Conservation (phyloP, 345 rosid genomes). For the Punica granatum region DNA sequence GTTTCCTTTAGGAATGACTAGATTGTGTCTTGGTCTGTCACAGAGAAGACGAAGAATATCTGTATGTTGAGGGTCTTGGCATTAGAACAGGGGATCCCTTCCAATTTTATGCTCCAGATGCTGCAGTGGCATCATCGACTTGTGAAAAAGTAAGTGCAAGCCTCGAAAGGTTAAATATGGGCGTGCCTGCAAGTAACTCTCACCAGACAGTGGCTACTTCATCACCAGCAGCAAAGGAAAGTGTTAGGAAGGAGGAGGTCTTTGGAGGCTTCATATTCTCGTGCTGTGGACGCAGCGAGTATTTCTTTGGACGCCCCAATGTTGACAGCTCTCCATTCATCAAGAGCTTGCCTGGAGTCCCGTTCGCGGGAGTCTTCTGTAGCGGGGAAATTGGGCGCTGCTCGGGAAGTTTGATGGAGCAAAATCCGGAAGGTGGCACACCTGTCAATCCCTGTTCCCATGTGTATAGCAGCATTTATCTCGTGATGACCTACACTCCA, state of each 20-base stretch:
- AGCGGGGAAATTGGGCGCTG: constrained; percentile 63
- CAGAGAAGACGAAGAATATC: constrained; percentile 64
- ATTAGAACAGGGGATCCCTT: constrained; percentile 63
- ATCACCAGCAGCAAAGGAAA: neutral
- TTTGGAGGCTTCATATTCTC: constrained; percentile 69
- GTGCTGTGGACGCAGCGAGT: constrained; percentile 43
- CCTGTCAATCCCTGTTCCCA: constrained; percentile 28
- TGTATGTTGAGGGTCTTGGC: constrained; percentile 44
- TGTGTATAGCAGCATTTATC: constrained; percentile 58
- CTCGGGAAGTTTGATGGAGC: constrained; percentile 8
- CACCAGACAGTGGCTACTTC: neutral
- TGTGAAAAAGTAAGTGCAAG: constrained; percentile 21
- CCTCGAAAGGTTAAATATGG: constrained; percentile 36
- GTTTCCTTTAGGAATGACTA: neutral
- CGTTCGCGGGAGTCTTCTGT: constrained; percentile 57
- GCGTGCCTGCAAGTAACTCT: constrained; percentile 14
- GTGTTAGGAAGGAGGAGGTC: constrained; percentile 23
- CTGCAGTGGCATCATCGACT: constrained; percentile 30
- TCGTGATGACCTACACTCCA: constrained; percentile 36
- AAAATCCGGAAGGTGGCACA: constrained; percentile 20
- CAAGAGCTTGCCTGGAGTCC: constrained; percentile 59
- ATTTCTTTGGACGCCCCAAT: constrained; percentile 33
- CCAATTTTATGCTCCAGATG: constrained; percentile 50
- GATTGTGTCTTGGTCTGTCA: constrained; percentile 1
- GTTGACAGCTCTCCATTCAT: constrained; percentile 52